Conservation (phyloP, 2,329 filamentous ascomycete genomes). For the Colletotrichum aenigma region DNA sequence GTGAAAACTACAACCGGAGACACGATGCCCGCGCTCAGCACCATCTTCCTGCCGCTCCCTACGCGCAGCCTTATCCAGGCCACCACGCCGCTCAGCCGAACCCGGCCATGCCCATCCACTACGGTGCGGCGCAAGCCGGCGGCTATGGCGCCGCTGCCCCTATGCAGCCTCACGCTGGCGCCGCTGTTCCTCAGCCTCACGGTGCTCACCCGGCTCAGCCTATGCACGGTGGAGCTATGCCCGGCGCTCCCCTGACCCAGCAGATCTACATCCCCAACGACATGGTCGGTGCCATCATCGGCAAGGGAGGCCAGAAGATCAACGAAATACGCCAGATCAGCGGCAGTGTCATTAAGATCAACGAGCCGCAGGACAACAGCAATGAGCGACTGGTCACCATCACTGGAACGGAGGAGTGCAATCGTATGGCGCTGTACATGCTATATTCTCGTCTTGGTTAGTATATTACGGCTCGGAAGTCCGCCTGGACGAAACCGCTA, state of each 20-base stretch:
- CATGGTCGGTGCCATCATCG: conserved; percentile 99
- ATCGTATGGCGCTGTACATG: conserved; percentile 99
- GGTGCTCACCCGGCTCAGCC: conserved; percentile 68
- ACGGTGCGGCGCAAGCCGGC: conserved; percentile 67
- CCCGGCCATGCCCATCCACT: conserved; percentile 75
- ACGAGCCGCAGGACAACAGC: conserved; percentile 98
- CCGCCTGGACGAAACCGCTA: conserved; percentile 22
- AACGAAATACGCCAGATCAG: conserved; percentile 98
- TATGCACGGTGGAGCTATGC: conserved; percentile 67
- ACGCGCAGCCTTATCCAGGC: conserved; percentile 75
- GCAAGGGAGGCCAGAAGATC: conserved; percentile 98
- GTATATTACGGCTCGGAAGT: conserved; percentile 34
- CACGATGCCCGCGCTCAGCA: conserved; percentile 67
- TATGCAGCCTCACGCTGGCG: conserved; percentile 74
- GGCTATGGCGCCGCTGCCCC: conserved; percentile 82
- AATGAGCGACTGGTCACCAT: conserved; percentile 98
- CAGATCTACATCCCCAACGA: conserved; percentile 99
- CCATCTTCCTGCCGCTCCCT: conserved; percentile 77
- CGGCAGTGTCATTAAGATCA: conserved; percentile 99
- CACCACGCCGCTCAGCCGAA: conserved; percentile 66
- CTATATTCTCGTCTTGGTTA: conserved; percentile 94
- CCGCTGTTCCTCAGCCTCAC: conserved; percentile 58
- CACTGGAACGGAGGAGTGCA: conserved; percentile 96
- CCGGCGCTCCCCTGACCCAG: conserved; percentile 88
- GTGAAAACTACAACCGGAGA: conserved; percentile 80